Percentiles rank a stretch among this genome's conserved stretches.
Evolutionary conservation across 768 basidiomycete genomes (phyloP).

Genomic region (Termitomyces sp.): DNA sequence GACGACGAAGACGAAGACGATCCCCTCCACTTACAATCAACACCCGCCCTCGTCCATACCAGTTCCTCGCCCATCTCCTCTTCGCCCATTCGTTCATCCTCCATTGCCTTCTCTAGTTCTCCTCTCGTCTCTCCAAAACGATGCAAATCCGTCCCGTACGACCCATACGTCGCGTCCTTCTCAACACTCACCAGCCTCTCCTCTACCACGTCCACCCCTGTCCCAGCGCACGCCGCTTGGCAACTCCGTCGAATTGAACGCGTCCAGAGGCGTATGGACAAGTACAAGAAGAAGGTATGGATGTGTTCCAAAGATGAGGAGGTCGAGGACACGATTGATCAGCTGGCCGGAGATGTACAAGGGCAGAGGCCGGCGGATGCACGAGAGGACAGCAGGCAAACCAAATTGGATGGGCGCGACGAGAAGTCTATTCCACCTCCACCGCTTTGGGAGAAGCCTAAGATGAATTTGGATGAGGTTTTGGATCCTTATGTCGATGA

Average conservation of each 20-base stretch:
- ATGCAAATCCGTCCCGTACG: slow-evolving; percentile 8
- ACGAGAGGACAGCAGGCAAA: slow-evolving; percentile 1
- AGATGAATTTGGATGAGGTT: slow-evolving; percentile 19
- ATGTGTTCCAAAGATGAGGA: slow-evolving; percentile 30
- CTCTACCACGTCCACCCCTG: slow-evolving; percentile 19
- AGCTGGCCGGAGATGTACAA: slow-evolving; percentile 2
- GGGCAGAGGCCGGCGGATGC: slow-evolving; percentile 3
- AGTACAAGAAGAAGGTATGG: slow-evolving; percentile 31
- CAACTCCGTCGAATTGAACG: slow-evolving; percentile 34
- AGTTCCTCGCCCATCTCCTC: slow-evolving; percentile 14
- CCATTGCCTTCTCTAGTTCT: slow-evolving; percentile 5
- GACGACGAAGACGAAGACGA: slow-evolving; percentile 11
- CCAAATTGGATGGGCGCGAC: not conserved
- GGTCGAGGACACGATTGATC: slow-evolving; percentile 23
- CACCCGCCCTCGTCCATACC: slow-evolving; percentile 11
- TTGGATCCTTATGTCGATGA: slow-evolving; percentile 33
- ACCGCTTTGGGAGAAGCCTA: slow-evolving; percentile 12
- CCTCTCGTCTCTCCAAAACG: slow-evolving; percentile 8
- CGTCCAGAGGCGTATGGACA: slow-evolving; percentile 31
- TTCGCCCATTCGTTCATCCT: slow-evolving; percentile 14
- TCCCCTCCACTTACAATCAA: slow-evolving; percentile 1
- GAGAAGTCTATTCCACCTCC: slow-evolving; percentile 1
- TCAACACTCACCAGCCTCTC: slow-evolving; percentile 16
- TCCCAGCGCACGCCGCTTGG: slow-evolving; percentile 33
- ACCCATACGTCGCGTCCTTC: slow-evolving; percentile 16